These are phyloP conservation scores for Tetrapisispora phaffii DNA, from an alignment of 805 yeast species.

Conservation along the genomic window DNA sequence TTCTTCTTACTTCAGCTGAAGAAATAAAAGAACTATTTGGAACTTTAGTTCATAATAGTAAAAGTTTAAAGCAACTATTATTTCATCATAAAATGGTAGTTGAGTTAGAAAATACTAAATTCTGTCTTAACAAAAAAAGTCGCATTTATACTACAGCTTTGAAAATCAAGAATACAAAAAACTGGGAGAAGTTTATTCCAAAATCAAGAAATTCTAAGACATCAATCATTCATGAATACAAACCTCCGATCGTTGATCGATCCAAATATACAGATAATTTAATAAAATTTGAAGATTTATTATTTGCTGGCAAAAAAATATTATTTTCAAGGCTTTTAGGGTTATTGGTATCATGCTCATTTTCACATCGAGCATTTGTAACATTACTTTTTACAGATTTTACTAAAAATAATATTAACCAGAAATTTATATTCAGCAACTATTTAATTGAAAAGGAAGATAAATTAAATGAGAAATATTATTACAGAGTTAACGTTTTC, in stretches of 20 bases:
- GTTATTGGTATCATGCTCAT: constrained; percentile 14
- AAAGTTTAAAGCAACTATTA: background rate
- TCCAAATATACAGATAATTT: constrained; percentile 5
- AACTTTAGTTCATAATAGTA: background rate
- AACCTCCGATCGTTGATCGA: background rate
- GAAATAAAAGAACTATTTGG: constrained; percentile 2
- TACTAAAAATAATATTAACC: constrained; percentile 12
- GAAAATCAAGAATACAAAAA: background rate
- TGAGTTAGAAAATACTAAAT: background rate
- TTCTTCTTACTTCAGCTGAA: background rate
- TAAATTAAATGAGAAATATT: constrained; percentile 11
- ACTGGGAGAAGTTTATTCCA: constrained; percentile 1
- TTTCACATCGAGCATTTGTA: constrained; percentile 8
- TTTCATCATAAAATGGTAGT: background rate
- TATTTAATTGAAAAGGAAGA: constrained; percentile 15
- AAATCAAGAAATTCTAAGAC: background rate
- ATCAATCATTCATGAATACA: background rate
- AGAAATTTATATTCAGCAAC: constrained; percentile 17
- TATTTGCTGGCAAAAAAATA: constrained; percentile 3
- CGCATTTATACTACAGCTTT: background rate
- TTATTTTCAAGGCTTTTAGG: constrained; percentile 13
- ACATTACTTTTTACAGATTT: constrained; percentile 24
- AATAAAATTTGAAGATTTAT: constrained; percentile 10
- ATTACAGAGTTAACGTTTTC: constrained; percentile 17
- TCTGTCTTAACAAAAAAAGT: background rate